Percentiles rank a stretch among this genome's conserved stretches.
phyloP scores from a whole-genome alignment of 169 alveolate species.

The Eimeria mitis region DNA sequence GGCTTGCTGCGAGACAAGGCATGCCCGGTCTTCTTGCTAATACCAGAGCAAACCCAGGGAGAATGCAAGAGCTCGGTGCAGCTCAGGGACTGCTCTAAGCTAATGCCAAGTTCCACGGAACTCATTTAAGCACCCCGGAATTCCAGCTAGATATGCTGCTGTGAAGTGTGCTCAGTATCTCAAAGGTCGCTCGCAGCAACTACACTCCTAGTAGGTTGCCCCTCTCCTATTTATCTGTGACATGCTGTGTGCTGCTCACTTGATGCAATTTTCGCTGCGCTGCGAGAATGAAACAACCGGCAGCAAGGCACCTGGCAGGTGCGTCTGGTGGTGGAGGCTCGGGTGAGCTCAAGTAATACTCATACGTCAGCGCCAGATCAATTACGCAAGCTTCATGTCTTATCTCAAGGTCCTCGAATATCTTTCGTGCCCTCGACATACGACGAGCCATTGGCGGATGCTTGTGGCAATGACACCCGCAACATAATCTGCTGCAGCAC shows the following conservation, averaged over 20 bases:
- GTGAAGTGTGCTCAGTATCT: neutral
- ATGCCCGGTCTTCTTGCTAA: neutral
- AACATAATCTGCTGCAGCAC: slow-evolving; percentile 60
- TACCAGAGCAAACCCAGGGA: neutral
- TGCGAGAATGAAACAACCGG: slow-evolving; percentile 46
- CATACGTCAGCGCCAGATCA: slow-evolving; percentile 56
- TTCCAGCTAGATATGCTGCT: neutral
- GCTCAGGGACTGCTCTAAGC: neutral
- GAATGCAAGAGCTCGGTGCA: neutral
- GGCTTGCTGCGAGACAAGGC: neutral
- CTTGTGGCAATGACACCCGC: slow-evolving; percentile 73
- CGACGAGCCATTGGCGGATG: slow-evolving; percentile 78
- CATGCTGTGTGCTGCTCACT: neutral
- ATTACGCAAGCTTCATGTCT: slow-evolving; percentile 54
- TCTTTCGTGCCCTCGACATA: slow-evolving; percentile 62
- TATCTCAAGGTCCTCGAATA: slow-evolving; percentile 62
- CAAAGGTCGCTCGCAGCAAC: neutral
- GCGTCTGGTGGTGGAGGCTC: slow-evolving; percentile 73
- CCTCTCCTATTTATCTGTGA: neutral
- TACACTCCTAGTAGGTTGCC: neutral
- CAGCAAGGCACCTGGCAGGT: slow-evolving; percentile 68
- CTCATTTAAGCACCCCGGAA: neutral
- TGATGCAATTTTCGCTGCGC: slow-evolving; percentile 68
- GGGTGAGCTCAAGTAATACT: slow-evolving; percentile 66
- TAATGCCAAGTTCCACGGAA: neutral